A percentile compares a stretch with the other conserved stretches of the same genome.
These are phyloP conservation scores for Quercus dentata DNA, from an alignment of 306 rosid genomes.

Conservation along the genomic window DNA sequence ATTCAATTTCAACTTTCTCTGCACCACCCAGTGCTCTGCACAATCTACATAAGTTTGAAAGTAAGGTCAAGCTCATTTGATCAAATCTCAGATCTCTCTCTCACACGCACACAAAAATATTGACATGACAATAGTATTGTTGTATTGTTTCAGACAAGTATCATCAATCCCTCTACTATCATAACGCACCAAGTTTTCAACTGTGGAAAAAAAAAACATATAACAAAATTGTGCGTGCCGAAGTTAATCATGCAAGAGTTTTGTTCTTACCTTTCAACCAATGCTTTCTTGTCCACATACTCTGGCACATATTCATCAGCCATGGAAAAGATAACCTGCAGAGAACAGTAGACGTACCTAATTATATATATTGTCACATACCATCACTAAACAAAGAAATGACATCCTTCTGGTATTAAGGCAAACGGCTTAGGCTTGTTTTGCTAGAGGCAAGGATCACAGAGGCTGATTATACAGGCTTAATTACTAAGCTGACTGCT, in stretches of 20 bases:
- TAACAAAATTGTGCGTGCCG: background rate
- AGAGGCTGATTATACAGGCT: background rate
- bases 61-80: background rate
- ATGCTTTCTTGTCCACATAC: conserved; percentile 85
- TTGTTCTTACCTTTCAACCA: conserved; percentile 69
- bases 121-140: background rate
- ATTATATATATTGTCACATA: conserved; percentile 1
- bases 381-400: background rate
- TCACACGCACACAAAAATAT: background rate
- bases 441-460: background rate
- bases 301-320: conserved; percentile 94
- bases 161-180: background rate
- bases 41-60: conserved; percentile 53
- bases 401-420: background rate
- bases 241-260: conserved; percentile 5
- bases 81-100: background rate
- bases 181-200: background rate
- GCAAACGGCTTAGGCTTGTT: background rate
- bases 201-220: background rate
- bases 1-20: conserved; percentile 83
- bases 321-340: conserved; percentile 93
- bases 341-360: conserved; percentile 4
- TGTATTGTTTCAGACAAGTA: background rate
- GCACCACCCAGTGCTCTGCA: conserved; percentile 97
- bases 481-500: background rate